Evolutionary conservation across 768 basidiomycete species (phyloP), one percentile per base, ranked within the genome.

Genomic region (Leccinum incarnatum): DNA sequence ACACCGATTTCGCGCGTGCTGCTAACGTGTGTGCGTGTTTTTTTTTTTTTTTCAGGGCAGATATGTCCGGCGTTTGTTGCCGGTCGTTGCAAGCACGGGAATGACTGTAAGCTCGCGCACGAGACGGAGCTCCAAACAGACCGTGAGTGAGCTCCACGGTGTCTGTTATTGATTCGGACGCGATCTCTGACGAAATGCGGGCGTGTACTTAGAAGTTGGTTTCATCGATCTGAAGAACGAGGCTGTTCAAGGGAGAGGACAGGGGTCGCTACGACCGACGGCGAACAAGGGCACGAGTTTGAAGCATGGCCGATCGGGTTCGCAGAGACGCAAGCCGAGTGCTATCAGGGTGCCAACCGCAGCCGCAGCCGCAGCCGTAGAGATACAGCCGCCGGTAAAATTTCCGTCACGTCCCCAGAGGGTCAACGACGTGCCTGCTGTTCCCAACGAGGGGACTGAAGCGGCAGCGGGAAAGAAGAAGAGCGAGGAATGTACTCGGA

Each of bases 41-140:
- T 34, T 34, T 32, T 32, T 30, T 19, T 42, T 45, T 40, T 42
- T 45, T 11, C 19, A 73, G 72, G 72, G 51, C 62, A 63, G 62
- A 32, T 59, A 37, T 73, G 72, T 48, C 54, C 66, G 10, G 68
- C 68, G 2, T 74, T 68, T 49, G 4, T 51, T 9, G 56, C 64
- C 2, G 73, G 72, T 6, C 48, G 65, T 6, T 73, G 72, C 63
- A 64, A 58, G 47, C 25, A 67, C 19, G 73, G 68, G 15, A 54
- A 65, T 29, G 65, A 73, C 59, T 73, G 72, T 51, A 71, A 52
- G 57, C 51, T 74, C 21, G 71, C 69, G 29, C 72, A 74, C 40
- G 73, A 73, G 40, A 74, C 68, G 34, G 66, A 66, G 19, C 51
- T 71, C 21, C 58, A 60, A 34, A 57, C 60, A 3, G 61, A 71